These are phyloP conservation scores for Hyphodiscus hymeniophilus DNA, from an alignment of 495 filamentous ascomycete species.

Conservation along the genomic window DNA sequence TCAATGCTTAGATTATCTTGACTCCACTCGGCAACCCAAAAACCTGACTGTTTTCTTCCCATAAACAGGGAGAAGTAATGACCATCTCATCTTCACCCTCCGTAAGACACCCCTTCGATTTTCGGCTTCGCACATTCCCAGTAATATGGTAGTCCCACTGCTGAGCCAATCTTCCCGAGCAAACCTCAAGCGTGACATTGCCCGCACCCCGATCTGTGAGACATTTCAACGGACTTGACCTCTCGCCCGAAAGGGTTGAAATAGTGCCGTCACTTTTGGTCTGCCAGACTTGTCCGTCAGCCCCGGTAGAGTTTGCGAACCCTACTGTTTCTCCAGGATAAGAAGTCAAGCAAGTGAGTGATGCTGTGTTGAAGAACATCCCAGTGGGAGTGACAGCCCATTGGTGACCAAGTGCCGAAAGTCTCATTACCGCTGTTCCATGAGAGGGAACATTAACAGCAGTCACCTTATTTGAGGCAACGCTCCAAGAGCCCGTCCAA, in stretches of 20 bases:
- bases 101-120: constrained; percentile 7
- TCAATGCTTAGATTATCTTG: constrained; percentile 1
- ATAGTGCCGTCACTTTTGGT: constrained; percentile 8
- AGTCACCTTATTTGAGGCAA: not conserved
- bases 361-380: constrained; percentile 17
- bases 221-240: not conserved
- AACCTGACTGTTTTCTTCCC: constrained; percentile 13
- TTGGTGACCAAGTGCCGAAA: not conserved
- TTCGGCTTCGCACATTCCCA: constrained; percentile 9
- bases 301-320: constrained; percentile 9
- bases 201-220: constrained; percentile 7
- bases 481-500: constrained; percentile 5
- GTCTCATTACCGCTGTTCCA: constrained; percentile 11
- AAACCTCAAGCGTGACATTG: not conserved
- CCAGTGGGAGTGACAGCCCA: constrained; percentile 10
- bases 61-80: not conserved
- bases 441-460: constrained; percentile 13
- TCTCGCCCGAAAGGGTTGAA: constrained; percentile 2
- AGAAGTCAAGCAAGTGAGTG: constrained; percentile 8
- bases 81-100: constrained; percentile 5
- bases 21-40: constrained; percentile 18
- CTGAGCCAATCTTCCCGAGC: not conserved
- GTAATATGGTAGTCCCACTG: constrained; percentile 15
- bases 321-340: not conserved
- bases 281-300: constrained; percentile 18